Evolutionary conservation across 805 yeast species (phyloP).

Genomic region (Cyberlindnera samutprakarnensis): DNA sequence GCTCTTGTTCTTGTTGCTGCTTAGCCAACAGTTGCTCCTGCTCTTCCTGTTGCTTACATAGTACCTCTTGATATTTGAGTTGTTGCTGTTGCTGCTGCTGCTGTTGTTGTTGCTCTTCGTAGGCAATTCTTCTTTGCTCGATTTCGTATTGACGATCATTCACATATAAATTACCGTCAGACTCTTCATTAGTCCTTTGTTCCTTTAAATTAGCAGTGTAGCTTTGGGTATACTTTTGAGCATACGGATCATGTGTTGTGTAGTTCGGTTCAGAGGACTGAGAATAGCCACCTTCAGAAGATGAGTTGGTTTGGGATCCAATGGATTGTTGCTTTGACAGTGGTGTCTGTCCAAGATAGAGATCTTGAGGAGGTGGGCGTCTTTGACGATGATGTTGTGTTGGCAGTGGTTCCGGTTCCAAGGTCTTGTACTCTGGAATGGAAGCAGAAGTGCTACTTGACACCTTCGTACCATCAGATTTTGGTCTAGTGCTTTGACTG

Average conservation of each 20-base stretch:
- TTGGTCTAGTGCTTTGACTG: conserved; percentile 1
- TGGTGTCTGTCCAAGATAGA: conserved; percentile 4
- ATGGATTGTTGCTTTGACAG: conserved; percentile 1
- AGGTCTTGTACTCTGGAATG: conserved; percentile 1
- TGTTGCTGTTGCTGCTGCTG: conserved; percentile 8
- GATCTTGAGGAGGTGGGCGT: conserved; percentile 19
- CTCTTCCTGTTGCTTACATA: conserved; percentile 16
- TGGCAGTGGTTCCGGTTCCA: conserved; percentile 8
- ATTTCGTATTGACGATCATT: too few relatives aligned
- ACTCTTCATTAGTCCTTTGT: too few relatives aligned
- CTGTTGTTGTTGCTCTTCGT: conserved; percentile 10
- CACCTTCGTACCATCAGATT: conserved; percentile 4
- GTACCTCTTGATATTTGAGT: conserved; percentile 14
- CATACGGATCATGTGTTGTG: neutral
- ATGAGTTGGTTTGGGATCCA: conserved; percentile 1
- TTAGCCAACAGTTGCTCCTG: too few relatives aligned
- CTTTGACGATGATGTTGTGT: conserved; percentile 15
- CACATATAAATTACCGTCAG: too few relatives aligned
- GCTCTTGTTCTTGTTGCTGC: conserved; percentile 9
- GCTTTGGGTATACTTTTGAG: too few relatives aligned
- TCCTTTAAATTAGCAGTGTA: too few relatives aligned
- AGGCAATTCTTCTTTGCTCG: conserved; percentile 1
- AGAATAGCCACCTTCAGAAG: conserved; percentile 1
- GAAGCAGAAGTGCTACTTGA: conserved; percentile 1
- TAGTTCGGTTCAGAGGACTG: conserved; percentile 1